These are phyloP conservation scores for Solanum paucissectum DNA, from an alignment of 257 asterid genomes.

Conservation along the genomic window DNA sequence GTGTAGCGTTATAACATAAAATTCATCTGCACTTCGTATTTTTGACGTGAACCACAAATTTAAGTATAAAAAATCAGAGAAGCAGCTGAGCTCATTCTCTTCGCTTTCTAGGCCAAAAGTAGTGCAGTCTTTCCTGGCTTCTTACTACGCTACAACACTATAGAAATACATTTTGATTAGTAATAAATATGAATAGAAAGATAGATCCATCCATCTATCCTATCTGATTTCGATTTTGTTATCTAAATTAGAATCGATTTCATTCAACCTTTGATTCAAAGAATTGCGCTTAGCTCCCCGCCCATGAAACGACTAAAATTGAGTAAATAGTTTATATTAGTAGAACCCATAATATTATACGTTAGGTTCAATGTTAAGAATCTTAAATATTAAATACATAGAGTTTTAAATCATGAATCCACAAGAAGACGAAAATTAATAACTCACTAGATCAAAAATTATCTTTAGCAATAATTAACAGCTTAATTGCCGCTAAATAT, in stretches of 20 bases:
- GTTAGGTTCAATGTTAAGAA: no score
- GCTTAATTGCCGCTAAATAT: fast-evolving
- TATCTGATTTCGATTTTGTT: no score
- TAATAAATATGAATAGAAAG: background rate
- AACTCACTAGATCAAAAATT: background rate
- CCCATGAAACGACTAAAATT: background rate
- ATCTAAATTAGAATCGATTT: no score
- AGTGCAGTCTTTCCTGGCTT: no score
- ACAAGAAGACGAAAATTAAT: background rate
- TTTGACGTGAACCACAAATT: background rate
- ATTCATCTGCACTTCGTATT: fast-evolving
- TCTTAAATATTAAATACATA: background rate
- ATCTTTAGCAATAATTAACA: fast-evolving
- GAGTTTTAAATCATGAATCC: background rate
- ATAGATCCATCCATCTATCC: background rate
- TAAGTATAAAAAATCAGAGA: background rate
- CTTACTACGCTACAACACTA: no score
- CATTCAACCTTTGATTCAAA: no score
- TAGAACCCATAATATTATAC: background rate
- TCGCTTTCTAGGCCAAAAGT: no score
- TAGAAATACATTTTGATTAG: no score
- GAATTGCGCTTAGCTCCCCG: no score
- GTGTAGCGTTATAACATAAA: no score
- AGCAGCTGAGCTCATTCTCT: no score
- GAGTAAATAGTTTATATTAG: background rate